Percentiles rank a stretch among this genome's conserved stretches.
Conservation (phyloP, 2,329 filamentous ascomycete species). For the Ascochyta fabae region DNA sequence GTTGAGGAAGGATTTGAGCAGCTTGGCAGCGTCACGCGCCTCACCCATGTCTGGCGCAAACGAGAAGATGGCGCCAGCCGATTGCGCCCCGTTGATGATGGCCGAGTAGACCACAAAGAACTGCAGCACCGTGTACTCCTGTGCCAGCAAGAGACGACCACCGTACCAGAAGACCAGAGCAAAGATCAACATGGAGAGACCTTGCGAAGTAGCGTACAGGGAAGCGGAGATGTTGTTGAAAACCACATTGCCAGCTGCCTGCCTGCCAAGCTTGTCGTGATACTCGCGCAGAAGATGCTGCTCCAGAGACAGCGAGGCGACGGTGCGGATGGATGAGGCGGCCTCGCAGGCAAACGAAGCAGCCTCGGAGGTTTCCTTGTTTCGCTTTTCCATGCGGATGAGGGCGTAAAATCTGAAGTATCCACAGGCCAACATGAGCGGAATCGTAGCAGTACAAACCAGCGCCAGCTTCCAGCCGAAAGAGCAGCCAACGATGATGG, state of each 20-base stretch:
- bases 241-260: slow-evolving; percentile 72
- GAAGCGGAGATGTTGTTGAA: slow-evolving; percentile 78
- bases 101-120: slow-evolving; percentile 93
- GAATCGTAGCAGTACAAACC: slow-evolving; percentile 80
- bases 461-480: slow-evolving; percentile 90
- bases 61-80: slow-evolving; percentile 88
- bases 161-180: slow-evolving; percentile 51
- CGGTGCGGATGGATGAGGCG: slow-evolving; percentile 90
- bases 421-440: slow-evolving; percentile 77
- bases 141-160: slow-evolving; percentile 37
- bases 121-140: slow-evolving; percentile 73
- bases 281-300: slow-evolving; percentile 79
- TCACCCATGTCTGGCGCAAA: slow-evolving; percentile 98
- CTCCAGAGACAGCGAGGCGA: slow-evolving; percentile 91
- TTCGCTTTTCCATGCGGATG: slow-evolving; percentile 80
- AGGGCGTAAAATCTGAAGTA: slow-evolving; percentile 90
- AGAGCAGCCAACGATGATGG: slow-evolving; percentile 70
- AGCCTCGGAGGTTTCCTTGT: slow-evolving; percentile 77
- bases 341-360: slow-evolving; percentile 93
- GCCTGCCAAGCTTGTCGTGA: slow-evolving; percentile 69
- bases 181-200: slow-evolving; percentile 62
- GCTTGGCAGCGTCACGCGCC: slow-evolving; percentile 80
- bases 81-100: slow-evolving; percentile 90
- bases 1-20: slow-evolving; percentile 85
- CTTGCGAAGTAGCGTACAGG: slow-evolving; percentile 85